These are phyloP conservation scores for Colletotrichum lentis DNA, from an alignment of 2,329 filamentous ascomycete species.

Conservation along the genomic window DNA sequence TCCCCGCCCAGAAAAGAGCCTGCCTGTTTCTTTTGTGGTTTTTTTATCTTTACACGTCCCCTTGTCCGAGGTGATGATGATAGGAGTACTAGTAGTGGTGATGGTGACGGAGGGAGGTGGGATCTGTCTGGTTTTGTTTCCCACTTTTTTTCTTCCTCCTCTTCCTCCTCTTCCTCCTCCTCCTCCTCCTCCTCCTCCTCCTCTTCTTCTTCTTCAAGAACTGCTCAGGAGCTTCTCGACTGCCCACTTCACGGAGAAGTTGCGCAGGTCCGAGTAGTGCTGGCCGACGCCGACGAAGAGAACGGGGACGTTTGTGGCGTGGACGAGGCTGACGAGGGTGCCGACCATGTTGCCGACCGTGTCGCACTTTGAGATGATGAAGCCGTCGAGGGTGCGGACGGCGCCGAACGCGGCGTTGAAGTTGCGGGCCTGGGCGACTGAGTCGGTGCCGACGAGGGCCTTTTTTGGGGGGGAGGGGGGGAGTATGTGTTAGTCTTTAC, in stretches of 20 bases:
- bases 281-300: conserved; percentile 84
- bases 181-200: conserved; percentile 30
- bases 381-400: conserved; percentile 84
- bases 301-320: conserved; percentile 95
- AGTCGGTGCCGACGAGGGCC: conserved; percentile 94
- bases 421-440: conserved; percentile 92
- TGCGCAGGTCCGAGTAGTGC: conserved; percentile 73
- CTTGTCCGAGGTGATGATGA: no score
- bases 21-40: not conserved
- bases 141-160: no score
- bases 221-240: conserved; percentile 70
- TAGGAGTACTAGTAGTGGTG: no score
- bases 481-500: conserved; percentile 4
- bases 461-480: conserved; percentile 40
- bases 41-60: not conserved
- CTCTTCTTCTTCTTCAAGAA: conserved; percentile 44
- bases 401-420: conserved; percentile 93
- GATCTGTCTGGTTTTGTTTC: no score
- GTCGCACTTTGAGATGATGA: conserved; percentile 98
- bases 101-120: no score
- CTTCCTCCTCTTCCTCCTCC: no score
- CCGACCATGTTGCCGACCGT: conserved; percentile 99
- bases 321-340: conserved; percentile 94
- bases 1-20: not conserved
- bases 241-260: conserved; percentile 74